Percentiles rank a stretch among this genome's conserved stretches.
Evolutionary conservation across 805 yeast species (phyloP).

Genomic region (Spathaspora boniae): DNA sequence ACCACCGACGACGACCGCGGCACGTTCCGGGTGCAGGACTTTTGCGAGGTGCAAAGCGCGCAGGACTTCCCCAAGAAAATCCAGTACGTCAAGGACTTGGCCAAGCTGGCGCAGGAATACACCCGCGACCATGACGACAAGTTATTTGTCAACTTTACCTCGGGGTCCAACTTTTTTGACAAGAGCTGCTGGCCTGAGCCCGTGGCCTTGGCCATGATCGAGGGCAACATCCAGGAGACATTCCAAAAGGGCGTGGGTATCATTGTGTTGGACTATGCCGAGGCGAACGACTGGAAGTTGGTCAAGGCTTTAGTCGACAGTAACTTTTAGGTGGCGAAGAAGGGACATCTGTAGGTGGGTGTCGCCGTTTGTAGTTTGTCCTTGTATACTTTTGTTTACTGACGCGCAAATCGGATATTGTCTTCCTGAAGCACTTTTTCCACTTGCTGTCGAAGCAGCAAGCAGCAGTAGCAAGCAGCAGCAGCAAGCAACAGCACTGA

Average conservation of each 20-base stretch:
- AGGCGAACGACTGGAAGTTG: constrained; percentile 56
- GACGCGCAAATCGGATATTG: too few relatives aligned
- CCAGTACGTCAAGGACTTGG: constrained; percentile 52
- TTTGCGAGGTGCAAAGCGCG: constrained; percentile 55
- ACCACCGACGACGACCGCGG: constrained; percentile 66
- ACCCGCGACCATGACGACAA: constrained; percentile 46
- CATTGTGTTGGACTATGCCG: constrained; percentile 66
- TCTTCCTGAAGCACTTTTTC: too few relatives aligned
- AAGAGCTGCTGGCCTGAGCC: constrained; percentile 71
- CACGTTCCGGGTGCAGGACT: constrained; percentile 64
- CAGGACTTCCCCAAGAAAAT: constrained; percentile 57
- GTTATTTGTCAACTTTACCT: constrained; percentile 66
- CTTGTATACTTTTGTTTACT: neutral
- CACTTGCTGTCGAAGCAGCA: too few relatives aligned
- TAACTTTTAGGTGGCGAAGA: constrained; percentile 31
- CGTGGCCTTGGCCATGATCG: constrained; percentile 51
- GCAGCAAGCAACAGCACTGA: too few relatives aligned
- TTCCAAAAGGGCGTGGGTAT: constrained; percentile 60
- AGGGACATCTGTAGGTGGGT: neutral
- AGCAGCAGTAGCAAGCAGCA: too few relatives aligned
- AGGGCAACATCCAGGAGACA: constrained; percentile 41
- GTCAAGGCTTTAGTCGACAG: constrained; percentile 48
- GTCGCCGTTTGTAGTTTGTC: constrained; percentile 1
- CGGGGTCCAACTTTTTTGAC: constrained; percentile 71
- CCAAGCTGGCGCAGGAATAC: constrained; percentile 50